A percentile compares a stretch with the other conserved stretches of the same genome.
Conservation (phyloP, 2,329 filamentous ascomycete genomes). For the Ophiosphaerella herpotricha region DNA sequence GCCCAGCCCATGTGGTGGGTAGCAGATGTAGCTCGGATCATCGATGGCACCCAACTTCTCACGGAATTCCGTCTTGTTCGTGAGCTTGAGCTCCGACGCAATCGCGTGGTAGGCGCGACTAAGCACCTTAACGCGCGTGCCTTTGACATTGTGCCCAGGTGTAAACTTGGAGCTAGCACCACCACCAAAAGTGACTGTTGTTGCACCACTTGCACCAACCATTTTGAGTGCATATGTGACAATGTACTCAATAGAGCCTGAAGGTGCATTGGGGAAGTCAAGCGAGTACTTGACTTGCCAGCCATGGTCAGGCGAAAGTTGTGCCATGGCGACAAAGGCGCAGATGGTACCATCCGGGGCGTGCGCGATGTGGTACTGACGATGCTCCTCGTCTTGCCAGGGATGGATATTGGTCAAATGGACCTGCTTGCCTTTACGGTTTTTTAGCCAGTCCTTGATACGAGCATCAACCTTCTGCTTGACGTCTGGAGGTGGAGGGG, state of each 20-base stretch:
- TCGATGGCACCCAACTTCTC: conserved; percentile 86
- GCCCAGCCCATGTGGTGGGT: conserved; percentile 83
- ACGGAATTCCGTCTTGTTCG: conserved; percentile 85
- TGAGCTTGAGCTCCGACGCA: conserved; percentile 79
- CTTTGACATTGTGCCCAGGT: conserved; percentile 80
- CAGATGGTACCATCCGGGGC: conserved; percentile 73
- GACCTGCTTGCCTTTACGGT: conserved; percentile 82
- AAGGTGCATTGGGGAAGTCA: conserved; percentile 86
- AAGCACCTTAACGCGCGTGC: conserved; percentile 78
- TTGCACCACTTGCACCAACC: conserved; percentile 62
- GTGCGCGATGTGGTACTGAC: conserved; percentile 82
- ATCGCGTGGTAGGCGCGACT: conserved; percentile 81
- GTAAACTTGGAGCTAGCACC: conserved; percentile 76
- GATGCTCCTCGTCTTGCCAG: conserved; percentile 82
- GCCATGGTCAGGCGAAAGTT: conserved; percentile 78
- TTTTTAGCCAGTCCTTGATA: conserved; percentile 77
- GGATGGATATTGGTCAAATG: conserved; percentile 89
- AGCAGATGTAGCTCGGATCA: conserved; percentile 87
- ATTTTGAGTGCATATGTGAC: conserved; percentile 73
- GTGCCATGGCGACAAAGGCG: conserved; percentile 80
- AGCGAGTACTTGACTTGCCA: conserved; percentile 98
- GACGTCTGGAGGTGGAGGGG: conserved; percentile 67
- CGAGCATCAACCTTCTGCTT: conserved; percentile 71
- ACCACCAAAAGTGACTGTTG: conserved; percentile 81
- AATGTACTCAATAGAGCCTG: conserved; percentile 82